Conservation (phyloP, 768 basidiomycete genomes). For the Suillus subalutaceus region DNA sequence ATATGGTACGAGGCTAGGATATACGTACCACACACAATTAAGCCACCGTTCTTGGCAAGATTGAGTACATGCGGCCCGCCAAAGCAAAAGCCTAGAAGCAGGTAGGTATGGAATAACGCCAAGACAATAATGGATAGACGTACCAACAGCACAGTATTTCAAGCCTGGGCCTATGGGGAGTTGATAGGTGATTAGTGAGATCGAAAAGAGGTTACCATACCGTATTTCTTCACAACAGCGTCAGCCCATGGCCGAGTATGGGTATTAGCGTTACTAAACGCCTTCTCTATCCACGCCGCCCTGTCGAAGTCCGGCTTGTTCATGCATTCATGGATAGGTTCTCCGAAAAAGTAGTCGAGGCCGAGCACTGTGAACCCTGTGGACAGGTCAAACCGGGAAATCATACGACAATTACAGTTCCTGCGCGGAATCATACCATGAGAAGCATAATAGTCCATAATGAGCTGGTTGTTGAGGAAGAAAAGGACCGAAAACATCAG, state of each 20-base stretch:
- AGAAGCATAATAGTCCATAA: constrained; percentile 59
- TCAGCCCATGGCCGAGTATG: constrained; percentile 48
- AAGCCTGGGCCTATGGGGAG: constrained; percentile 22
- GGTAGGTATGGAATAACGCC: constrained; percentile 7
- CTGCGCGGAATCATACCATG: constrained; percentile 38
- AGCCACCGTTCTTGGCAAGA: constrained; percentile 40
- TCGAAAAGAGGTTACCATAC: constrained; percentile 24
- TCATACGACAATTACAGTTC: neutral
- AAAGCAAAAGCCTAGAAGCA: constrained; percentile 49
- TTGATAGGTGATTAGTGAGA: constrained; percentile 5
- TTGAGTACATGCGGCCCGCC: constrained; percentile 49
- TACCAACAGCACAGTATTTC: constrained; percentile 43
- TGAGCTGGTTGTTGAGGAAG: constrained; percentile 50
- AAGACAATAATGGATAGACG: constrained; percentile 17
- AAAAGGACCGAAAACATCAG: constrained; percentile 59
- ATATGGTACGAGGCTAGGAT: neutral
- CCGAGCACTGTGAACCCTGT: constrained; percentile 58
- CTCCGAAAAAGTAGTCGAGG: constrained; percentile 57
- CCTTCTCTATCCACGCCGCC: constrained; percentile 40
- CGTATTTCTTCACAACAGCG: constrained; percentile 46
- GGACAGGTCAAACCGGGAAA: neutral
- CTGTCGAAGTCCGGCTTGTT: constrained; percentile 41
- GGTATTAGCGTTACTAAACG: constrained; percentile 36
- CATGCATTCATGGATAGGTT: constrained; percentile 39
- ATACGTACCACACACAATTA: constrained; percentile 40